These are phyloP conservation scores for Cerioporus squamosus DNA, from an alignment of 1,284 basidiomycete genomes.

Conservation along the genomic window DNA sequence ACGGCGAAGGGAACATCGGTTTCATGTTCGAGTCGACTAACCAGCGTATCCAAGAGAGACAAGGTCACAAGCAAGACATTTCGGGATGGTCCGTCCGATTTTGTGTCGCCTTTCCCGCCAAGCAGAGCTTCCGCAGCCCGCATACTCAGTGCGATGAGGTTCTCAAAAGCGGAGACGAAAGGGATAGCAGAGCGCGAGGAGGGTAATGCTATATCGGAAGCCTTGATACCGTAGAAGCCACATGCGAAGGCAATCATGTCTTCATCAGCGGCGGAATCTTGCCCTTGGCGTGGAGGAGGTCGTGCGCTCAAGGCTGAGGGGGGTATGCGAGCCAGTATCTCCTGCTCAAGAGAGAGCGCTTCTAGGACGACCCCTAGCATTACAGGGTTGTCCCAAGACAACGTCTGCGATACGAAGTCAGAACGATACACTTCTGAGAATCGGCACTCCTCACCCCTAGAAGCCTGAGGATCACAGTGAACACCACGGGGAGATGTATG, in stretches of 20 bases:
- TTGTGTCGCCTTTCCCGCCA: slow-evolving; percentile 34
- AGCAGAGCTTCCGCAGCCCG: slow-evolving; percentile 44
- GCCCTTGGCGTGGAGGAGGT: slow-evolving; percentile 45
- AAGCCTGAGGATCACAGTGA: slow-evolving; percentile 66
- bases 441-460: slow-evolving; percentile 52
- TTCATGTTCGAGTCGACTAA: slow-evolving; percentile 45
- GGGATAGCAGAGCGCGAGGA: slow-evolving; percentile 46
- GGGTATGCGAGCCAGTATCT: slow-evolving; percentile 57
- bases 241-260: slow-evolving; percentile 58
- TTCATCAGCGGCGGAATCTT: slow-evolving; percentile 33
- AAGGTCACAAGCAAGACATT: slow-evolving; percentile 56
- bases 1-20: slow-evolving; percentile 39
- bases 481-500: slow-evolving; percentile 81
- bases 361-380: slow-evolving; percentile 45
- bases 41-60: slow-evolving; percentile 52
- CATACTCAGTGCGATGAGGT: slow-evolving; percentile 50
- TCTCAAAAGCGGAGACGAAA: slow-evolving; percentile 60
- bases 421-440: not conserved
- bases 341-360: slow-evolving; percentile 54
- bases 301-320: slow-evolving; percentile 53
- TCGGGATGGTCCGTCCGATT: slow-evolving; percentile 34
- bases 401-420: not conserved
- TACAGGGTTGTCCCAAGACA: slow-evolving; percentile 5
- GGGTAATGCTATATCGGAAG: slow-evolving; percentile 15
- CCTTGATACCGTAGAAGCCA: slow-evolving; percentile 58